These are phyloP conservation scores for Wakefieldia striispora DNA, from an alignment of 768 basidiomycete species.

Conservation along the genomic window DNA sequence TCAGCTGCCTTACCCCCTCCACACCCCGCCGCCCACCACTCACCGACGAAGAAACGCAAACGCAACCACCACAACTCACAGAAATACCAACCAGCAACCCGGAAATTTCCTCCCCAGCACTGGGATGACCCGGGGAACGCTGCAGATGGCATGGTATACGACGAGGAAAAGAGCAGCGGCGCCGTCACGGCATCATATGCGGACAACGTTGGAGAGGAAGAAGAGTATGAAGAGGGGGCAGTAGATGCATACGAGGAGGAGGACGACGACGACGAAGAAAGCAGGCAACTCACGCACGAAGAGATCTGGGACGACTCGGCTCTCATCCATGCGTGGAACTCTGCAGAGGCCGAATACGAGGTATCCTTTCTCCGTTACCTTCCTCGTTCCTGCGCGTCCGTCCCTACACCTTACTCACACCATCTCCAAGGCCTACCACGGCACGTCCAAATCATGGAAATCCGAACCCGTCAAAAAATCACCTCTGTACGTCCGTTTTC, in stretches of 20 bases:
- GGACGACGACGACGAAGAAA: constrained; percentile 44
- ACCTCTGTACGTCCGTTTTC: constrained; percentile 52
- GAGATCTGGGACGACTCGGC: constrained; percentile 89
- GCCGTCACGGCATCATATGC: neutral
- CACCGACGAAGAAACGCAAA: constrained; percentile 55
- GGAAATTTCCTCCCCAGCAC: constrained; percentile 33
- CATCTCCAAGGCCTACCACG: constrained; percentile 53
- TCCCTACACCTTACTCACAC: neutral
- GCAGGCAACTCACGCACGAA: constrained; percentile 61
- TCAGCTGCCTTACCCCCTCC: neutral
- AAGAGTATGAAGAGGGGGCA: constrained; percentile 24
- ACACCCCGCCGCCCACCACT: constrained; percentile 10
- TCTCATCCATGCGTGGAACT: constrained; percentile 80
- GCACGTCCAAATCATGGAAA: constrained; percentile 70
- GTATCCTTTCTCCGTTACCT: constrained; percentile 25
- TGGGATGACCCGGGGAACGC: constrained; percentile 41
- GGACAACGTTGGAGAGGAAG: constrained; percentile 11
- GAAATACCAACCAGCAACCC: neutral
- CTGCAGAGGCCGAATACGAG: constrained; percentile 80
- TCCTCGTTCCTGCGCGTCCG: neutral
- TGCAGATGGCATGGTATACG: constrained; percentile 30
- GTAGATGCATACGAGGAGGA: constrained; percentile 4
- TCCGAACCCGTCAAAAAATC: constrained; percentile 66
- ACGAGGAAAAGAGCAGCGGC: constrained; percentile 20
- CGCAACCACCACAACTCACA: constrained; percentile 20